phyloP scores from a whole-genome alignment of 2,329 filamentous ascomycete genomes.

The Pseudocercospora macadamiae region DNA sequence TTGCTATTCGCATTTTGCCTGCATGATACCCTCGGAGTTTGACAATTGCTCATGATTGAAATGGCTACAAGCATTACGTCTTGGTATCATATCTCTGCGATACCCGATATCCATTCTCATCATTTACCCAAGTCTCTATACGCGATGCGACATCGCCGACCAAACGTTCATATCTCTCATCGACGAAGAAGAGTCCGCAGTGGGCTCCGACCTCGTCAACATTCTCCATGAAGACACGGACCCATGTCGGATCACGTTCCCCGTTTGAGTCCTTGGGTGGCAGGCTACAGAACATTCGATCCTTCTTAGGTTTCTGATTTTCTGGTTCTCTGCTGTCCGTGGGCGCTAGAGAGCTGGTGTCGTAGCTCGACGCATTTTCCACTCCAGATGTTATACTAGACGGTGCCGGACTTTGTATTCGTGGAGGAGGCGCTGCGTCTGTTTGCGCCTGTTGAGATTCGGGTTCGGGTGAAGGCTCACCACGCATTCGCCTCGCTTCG shows the following conservation, averaged over 20 bases:
- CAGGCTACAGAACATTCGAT: conserved; percentile 78
- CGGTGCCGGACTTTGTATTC: conserved; percentile 1
- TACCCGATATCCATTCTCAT: conserved; percentile 14
- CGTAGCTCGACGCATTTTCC: conserved; percentile 5
- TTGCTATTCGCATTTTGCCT: neutral
- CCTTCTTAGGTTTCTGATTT: conserved; percentile 49
- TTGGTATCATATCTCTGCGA: neutral
- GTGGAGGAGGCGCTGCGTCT: neutral
- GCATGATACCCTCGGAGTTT: neutral
- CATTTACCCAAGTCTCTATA: conserved; percentile 41
- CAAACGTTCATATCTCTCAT: conserved; percentile 50
- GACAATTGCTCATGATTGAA: neutral
- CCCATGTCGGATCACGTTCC: conserved; percentile 70
- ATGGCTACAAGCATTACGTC: neutral
- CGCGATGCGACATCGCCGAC: conserved; percentile 42
- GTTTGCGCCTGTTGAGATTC: neutral
- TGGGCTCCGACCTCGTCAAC: conserved; percentile 87
- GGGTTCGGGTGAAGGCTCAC: conserved; percentile 26
- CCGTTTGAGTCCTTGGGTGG: conserved; percentile 62
- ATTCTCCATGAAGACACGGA: conserved; percentile 76
- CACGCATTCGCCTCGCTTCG: conserved; percentile 35
- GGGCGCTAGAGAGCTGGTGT: conserved; percentile 15
- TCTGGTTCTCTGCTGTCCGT: conserved; percentile 22
- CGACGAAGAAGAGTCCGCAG: conserved; percentile 76
- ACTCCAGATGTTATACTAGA: conserved; percentile 13